Percentiles rank a stretch among this genome's conserved stretches.
Conservation (phyloP, 371 early-diverging fungal species). For the Globomyces sp. region DNA sequence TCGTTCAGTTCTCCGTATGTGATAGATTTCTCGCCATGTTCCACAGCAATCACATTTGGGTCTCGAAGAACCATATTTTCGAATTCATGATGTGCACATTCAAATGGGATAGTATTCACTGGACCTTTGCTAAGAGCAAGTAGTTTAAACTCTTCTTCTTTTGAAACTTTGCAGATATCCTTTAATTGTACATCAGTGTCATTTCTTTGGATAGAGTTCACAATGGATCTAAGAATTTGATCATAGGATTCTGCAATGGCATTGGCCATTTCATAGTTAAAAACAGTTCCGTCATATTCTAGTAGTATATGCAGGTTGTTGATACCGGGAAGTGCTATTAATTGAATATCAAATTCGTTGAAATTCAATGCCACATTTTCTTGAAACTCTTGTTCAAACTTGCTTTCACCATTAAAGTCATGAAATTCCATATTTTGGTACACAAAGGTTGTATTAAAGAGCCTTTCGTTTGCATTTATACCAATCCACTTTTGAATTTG, state of each 20-base stretch:
- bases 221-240: background rate
- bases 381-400: no score
- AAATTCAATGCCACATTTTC: no score
- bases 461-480: no score
- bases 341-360: background rate
- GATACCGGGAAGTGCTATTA: no score
- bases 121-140: slow-evolving; percentile 2
- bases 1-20: slow-evolving; percentile 16
- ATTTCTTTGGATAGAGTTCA: background rate
- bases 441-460: no score
- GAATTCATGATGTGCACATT: slow-evolving; percentile 16
- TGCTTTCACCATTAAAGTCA: slow-evolving; percentile 1
- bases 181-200: background rate
- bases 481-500: no score
- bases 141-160: background rate
- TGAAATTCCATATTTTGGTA: no score
- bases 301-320: no score
- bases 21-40: slow-evolving; percentile 11
- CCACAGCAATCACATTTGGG: slow-evolving; percentile 17
- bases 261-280: background rate
- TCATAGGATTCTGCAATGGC: background rate
- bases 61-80: background rate
- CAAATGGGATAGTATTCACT: slow-evolving; percentile 1
- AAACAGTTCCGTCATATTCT: background rate
- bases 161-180: background rate